Percentiles rank a stretch among this genome's conserved stretches.
Evolutionary conservation across 108 stramenopile species (phyloP).

Genomic region (Discostella stelligeroides): DNA sequence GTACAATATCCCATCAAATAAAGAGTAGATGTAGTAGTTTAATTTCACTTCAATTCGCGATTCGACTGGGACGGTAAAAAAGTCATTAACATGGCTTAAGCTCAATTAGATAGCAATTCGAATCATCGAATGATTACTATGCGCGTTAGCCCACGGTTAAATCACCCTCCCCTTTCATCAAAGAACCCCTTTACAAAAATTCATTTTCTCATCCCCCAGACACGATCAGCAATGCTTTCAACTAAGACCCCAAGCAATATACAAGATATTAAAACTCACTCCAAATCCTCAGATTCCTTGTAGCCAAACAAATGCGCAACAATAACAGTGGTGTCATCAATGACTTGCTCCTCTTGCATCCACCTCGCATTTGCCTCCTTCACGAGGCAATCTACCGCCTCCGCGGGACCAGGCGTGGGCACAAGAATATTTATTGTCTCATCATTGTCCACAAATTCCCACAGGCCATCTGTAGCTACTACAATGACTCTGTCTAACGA

Average conservation of each 20-base stretch:
- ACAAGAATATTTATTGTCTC: constrained; percentile 92
- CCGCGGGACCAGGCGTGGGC: constrained; percentile 77
- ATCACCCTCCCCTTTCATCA: not conserved
- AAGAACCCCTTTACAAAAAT: too few species aligned
- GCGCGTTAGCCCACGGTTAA: not conserved
- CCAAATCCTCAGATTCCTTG: constrained; percentile 55
- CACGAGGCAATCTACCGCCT: constrained; percentile 91
- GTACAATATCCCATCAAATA: too few species aligned
- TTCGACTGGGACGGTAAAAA: too few species aligned
- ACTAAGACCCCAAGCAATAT: not conserved
- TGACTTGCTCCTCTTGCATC: constrained; percentile 98
- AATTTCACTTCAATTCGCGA: too few species aligned
- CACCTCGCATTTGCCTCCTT: constrained; percentile 93
- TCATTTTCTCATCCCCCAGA: too few species aligned
- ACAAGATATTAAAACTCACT: not conserved
- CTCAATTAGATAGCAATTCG: not conserved
- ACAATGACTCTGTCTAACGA: constrained; percentile 88
- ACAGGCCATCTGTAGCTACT: constrained; percentile 96
- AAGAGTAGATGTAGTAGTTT: too few species aligned
- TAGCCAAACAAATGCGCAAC: constrained; percentile 92
- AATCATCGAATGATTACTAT: not conserved
- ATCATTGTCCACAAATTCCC: constrained; percentile 96
- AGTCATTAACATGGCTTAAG: too few species aligned
- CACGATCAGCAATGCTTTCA: too few species aligned
- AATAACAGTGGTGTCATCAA: constrained; percentile 98